A percentile compares a stretch with the other conserved stretches of the same genome.
Conservation (phyloP, 2,329 filamentous ascomycete genomes). For the Pyrenochaeta sp. region DNA sequence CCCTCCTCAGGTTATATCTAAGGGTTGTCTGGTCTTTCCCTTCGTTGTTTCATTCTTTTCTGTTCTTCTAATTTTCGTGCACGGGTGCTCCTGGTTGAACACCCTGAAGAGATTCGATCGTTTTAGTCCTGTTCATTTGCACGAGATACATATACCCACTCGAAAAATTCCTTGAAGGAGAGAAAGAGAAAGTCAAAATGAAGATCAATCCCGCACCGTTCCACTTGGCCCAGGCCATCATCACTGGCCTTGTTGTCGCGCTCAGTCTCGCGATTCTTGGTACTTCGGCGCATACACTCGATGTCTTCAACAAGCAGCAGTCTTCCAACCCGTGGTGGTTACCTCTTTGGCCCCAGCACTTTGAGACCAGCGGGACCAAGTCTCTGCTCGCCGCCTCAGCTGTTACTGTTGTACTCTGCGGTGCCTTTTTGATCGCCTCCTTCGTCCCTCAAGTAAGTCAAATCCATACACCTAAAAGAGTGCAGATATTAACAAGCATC, state of each 20-base stretch:
- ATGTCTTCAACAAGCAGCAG: slow-evolving; percentile 53
- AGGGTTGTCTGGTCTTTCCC: slow-evolving; percentile 12
- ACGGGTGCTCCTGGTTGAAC: slow-evolving; percentile 42
- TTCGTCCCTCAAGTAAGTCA: slow-evolving; percentile 44
- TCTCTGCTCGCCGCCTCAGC: slow-evolving; percentile 50
- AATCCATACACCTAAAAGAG: not conserved
- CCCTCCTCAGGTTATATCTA: slow-evolving; percentile 26
- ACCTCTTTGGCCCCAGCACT: slow-evolving; percentile 57
- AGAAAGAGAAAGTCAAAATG: slow-evolving; percentile 24
- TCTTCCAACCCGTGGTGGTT: slow-evolving; percentile 57
- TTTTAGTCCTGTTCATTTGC: not conserved
- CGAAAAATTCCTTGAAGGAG: not conserved
- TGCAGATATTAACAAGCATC: slow-evolving; percentile 7
- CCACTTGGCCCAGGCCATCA: slow-evolving; percentile 42
- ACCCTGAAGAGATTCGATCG: slow-evolving; percentile 8
- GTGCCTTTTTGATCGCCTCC: slow-evolving; percentile 41
- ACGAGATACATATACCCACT: not conserved
- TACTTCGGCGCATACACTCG: slow-evolving; percentile 52
- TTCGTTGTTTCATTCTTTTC: slow-evolving; percentile 19
- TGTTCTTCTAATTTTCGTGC: slow-evolving; percentile 31
- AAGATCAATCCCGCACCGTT: slow-evolving; percentile 49
- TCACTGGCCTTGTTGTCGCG: slow-evolving; percentile 47
- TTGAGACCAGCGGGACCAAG: slow-evolving; percentile 54
- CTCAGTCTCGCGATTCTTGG: slow-evolving; percentile 54
- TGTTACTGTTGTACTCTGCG: slow-evolving; percentile 50